A percentile compares a stretch with the other conserved stretches of the same genome.
phyloP scores from a whole-genome alignment of 2,329 filamentous ascomycete genomes.

The Trichoderma sp. region DNA sequence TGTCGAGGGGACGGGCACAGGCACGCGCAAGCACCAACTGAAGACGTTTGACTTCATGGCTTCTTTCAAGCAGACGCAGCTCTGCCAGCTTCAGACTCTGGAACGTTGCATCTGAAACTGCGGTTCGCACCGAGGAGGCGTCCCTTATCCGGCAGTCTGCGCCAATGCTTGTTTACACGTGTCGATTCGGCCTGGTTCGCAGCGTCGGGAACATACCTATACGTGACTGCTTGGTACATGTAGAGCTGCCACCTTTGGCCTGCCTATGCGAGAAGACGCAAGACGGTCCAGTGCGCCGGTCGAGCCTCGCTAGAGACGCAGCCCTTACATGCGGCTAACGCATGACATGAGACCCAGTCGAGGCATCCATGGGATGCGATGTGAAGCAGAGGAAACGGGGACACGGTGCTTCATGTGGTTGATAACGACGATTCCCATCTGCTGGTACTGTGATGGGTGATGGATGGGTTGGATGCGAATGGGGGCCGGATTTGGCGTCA shows the following conservation, averaged over 20 bases:
- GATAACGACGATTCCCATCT: background rate
- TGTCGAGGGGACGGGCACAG: background rate
- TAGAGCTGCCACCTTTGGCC: conserved; percentile 3
- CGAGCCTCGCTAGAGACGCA: conserved; percentile 4
- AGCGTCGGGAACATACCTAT: too few relatives aligned
- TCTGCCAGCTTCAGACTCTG: too few relatives aligned
- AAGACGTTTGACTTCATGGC: background rate
- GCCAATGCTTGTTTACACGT: too few relatives aligned
- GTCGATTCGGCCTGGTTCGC: too few relatives aligned
- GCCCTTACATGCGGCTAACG: conserved; percentile 8
- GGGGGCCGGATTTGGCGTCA: background rate
- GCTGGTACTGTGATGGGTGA: background rate
- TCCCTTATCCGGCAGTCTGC: too few relatives aligned
- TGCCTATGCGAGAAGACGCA: conserved; percentile 1
- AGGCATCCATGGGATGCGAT: background rate
- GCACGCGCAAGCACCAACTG: background rate
- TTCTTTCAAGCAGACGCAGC: background rate
- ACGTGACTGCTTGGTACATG: too few relatives aligned
- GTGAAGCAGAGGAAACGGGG: background rate
- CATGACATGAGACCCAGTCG: background rate
- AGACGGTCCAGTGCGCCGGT: background rate
- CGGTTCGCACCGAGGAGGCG: too few relatives aligned
- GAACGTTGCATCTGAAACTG: too few relatives aligned
- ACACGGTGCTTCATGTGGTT: background rate
- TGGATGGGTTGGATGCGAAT: too few relatives aligned